Evolutionary conservation across 352 stramenopile genomes (phyloP).

Genomic region (Phytophthora constricta): DNA sequence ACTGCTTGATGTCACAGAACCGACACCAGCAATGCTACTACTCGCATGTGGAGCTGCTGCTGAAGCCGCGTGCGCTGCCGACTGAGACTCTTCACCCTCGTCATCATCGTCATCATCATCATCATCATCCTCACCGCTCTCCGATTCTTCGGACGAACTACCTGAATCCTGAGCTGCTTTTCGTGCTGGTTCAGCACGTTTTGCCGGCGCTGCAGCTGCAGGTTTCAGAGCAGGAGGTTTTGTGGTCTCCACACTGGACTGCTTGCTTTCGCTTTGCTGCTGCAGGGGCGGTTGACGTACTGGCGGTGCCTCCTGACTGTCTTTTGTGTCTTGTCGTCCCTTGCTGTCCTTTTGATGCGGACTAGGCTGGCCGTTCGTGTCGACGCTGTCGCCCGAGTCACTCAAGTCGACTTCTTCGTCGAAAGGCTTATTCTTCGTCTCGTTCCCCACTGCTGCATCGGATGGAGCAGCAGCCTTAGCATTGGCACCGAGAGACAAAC

Average conservation of each 20-base stretch:
- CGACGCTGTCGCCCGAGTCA: constrained; percentile 85
- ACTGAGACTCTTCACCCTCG: constrained; percentile 48
- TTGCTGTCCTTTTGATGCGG: constrained; percentile 50
- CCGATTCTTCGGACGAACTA: constrained; percentile 75
- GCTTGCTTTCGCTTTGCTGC: constrained; percentile 26
- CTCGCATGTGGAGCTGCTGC: constrained; percentile 10
- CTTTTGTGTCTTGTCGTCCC: constrained; percentile 26
- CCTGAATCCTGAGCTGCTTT: constrained; percentile 66
- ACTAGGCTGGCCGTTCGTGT: constrained; percentile 80
- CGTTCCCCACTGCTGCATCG: constrained; percentile 25
- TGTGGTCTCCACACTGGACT: constrained; percentile 2
- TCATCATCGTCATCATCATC: constrained; percentile 72
- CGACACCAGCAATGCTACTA: constrained; percentile 14
- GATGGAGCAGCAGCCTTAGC: constrained; percentile 9
- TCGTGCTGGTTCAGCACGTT: constrained; percentile 48
- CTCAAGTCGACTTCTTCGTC: constrained; percentile 89
- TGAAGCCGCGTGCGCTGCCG: constrained; percentile 22
- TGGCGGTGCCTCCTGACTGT: constrained; percentile 10
- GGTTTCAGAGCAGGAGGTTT: constrained; percentile 32
- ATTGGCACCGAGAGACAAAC: not conserved
- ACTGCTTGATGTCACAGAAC: constrained; percentile 6
- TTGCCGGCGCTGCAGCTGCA: constrained; percentile 25
- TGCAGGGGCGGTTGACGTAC: constrained; percentile 17
- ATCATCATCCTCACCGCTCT: constrained; percentile 70
- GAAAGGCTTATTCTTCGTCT: constrained; percentile 87